Evolutionary conservation across 2,329 filamentous ascomycete genomes (phyloP).

Genomic region (Phaeosphaeriaceae sp.): DNA sequence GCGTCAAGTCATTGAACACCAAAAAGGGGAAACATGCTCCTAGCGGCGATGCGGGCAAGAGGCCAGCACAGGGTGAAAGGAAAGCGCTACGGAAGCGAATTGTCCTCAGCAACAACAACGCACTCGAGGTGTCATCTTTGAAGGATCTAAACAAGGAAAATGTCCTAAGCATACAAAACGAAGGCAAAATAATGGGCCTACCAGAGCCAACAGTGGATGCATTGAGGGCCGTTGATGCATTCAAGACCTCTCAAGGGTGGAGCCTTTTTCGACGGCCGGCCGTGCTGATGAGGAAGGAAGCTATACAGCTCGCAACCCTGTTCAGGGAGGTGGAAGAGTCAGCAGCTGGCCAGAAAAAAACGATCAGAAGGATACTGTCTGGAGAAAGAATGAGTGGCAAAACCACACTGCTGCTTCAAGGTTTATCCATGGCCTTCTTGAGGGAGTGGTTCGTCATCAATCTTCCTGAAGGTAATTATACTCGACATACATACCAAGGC

Average conservation of each 20-base stretch:
- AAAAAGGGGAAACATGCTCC: constrained; percentile 52
- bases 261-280: constrained; percentile 82
- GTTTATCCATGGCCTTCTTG: constrained; percentile 78
- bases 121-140: constrained; percentile 75
- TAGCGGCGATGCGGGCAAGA: constrained; percentile 51
- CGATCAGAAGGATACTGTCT: constrained; percentile 69
- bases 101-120: constrained; percentile 92
- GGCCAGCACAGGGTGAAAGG: constrained; percentile 77
- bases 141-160: constrained; percentile 65
- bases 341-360: constrained; percentile 61
- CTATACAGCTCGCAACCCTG: constrained; percentile 68
- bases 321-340: constrained; percentile 60
- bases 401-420: constrained; percentile 84
- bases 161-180: constrained; percentile 50
- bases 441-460: constrained; percentile 89
- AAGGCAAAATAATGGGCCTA: constrained; percentile 73
- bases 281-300: constrained; percentile 78
- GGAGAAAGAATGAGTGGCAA: constrained; percentile 82
- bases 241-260: constrained; percentile 91
- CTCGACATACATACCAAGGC: background rate
- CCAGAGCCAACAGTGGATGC: constrained; percentile 75
- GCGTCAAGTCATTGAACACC: constrained; percentile 49
- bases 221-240: constrained; percentile 83
- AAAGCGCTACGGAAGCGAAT: constrained; percentile 88
- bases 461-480: constrained; percentile 78